Evolutionary conservation across 1,284 basidiomycete species (phyloP).

Genomic region (Phaffia rhodozyma): DNA sequence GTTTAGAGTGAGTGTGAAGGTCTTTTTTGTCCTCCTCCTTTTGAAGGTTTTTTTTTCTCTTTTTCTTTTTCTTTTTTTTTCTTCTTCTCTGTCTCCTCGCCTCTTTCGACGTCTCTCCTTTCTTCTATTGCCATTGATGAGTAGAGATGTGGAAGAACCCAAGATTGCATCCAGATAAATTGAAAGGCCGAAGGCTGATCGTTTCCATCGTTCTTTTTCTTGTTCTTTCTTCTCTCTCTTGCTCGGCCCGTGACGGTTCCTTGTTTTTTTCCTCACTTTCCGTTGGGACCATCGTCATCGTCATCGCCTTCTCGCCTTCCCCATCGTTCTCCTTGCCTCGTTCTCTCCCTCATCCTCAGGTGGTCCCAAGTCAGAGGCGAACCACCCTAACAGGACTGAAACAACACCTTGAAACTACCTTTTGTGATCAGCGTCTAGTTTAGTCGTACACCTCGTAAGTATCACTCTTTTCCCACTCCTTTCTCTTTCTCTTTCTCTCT

Average conservation of each 20-base stretch:
- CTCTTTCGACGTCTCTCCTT: not conserved
- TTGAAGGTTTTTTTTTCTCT: not conserved
- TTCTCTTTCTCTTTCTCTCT: not conserved
- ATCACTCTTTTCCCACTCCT: not conserved
- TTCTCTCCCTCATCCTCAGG: not conserved
- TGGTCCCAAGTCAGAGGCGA: slow-evolving; percentile 20
- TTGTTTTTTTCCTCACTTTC: not conserved
- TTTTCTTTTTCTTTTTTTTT: not conserved
- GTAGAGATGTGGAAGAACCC: no score
- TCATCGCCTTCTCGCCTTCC: not conserved
- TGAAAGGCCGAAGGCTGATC: no score
- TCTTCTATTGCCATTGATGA: not conserved
- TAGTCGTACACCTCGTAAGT: slow-evolving; percentile 14
- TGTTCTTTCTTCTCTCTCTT: not conserved
- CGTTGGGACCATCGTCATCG: not conserved
- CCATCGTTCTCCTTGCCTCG: no score
- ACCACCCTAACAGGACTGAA: slow-evolving; percentile 21
- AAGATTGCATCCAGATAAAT: no score
- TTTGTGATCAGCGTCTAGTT: slow-evolving; percentile 6
- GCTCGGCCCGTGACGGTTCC: not conserved
- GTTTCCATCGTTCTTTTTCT: no score
- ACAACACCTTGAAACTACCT: slow-evolving; percentile 15
- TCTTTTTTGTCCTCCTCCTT: not conserved
- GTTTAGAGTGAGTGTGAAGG: slow-evolving; percentile 20
- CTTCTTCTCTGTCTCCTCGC: not conserved